Conservation (phyloP, 768 basidiomycete genomes). For the Dacryopinax spathularia region DNA sequence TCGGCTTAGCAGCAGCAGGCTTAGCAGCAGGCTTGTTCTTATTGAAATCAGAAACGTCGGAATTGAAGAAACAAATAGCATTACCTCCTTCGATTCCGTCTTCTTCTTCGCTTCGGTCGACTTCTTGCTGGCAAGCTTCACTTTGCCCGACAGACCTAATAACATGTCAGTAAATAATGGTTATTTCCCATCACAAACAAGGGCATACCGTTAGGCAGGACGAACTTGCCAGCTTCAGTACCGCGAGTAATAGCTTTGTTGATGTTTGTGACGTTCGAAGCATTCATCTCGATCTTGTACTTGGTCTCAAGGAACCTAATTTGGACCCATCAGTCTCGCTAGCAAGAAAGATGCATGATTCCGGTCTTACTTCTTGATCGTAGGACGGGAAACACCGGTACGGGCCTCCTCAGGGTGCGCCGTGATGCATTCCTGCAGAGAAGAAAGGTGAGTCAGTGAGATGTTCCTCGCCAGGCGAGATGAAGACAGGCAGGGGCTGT, state of each 20-base stretch:
- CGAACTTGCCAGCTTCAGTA: slow-evolving; percentile 9
- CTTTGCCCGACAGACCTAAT: slow-evolving; percentile 10
- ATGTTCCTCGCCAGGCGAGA: neutral
- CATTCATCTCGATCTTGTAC: slow-evolving; percentile 10
- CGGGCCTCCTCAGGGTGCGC: slow-evolving; percentile 12
- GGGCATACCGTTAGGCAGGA: slow-evolving; percentile 9
- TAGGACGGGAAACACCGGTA: slow-evolving; percentile 11
- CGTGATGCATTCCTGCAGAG: slow-evolving; percentile 10
- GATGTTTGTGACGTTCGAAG: slow-evolving; percentile 7
- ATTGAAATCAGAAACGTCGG: neutral
- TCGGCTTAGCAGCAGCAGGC: slow-evolving; percentile 6
- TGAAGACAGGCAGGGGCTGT: neutral
- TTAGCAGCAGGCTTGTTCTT: slow-evolving; percentile 12
- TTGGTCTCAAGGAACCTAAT: slow-evolving; percentile 10
- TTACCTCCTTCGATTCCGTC: slow-evolving; percentile 4
- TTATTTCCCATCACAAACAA: neutral
- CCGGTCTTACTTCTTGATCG: slow-evolving; percentile 11
- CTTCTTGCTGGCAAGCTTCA: slow-evolving; percentile 13
- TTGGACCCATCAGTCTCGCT: neutral
- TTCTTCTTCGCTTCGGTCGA: slow-evolving; percentile 6
- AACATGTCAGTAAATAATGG: neutral
- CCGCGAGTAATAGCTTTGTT: slow-evolving; percentile 11
- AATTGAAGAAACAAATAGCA: neutral
- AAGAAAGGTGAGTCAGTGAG: slow-evolving; percentile 4
- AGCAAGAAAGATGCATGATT: neutral